Evolutionary conservation across 495 filamentous ascomycete species (phyloP), one percentile per base, ranked within the genome.

Genomic region (Xylaria nigripes): DNA sequence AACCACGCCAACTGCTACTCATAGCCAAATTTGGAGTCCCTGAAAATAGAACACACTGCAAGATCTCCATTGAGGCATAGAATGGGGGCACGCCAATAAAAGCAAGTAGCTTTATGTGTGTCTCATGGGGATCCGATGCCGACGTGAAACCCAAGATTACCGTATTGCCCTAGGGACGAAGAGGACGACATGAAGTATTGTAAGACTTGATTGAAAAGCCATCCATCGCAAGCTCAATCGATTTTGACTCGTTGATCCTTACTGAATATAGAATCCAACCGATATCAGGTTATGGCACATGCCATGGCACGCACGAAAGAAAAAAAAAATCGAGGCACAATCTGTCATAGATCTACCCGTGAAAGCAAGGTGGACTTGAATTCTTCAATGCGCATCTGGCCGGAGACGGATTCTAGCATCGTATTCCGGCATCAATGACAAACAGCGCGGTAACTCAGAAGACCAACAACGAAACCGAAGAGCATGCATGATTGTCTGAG

Each of bases 321-420:
- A 36, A 12, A 29, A 29, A 40, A 8, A 48, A 42, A n/a, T n/a
- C 41, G 32, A 44, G 22, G 18, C 34, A 23, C 34, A 25, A 42
- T 19, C 16, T 21, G 21, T 18, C 16, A 47, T 42, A 18, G 34
- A 42, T 49, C 27, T 49, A n/a, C n/a, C 5, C 22, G 19, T 34
- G 46, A 32, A 27, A 36, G 38, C 24, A 49, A 45, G 50, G 21
- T 25, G 25, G 29, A 6, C 16, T 49, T 50, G 46, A 23, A 21
- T 48, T 27, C 36, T 45, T 2, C 15, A 44, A 49, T 55, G 27
- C 18, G 45, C 46, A 50, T 55, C 46, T 50, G 21, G 27, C 38
- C 46, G 34, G 48, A 42, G 24, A 43, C 45, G 38, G 46, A 50
- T 55, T 55, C 53, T 21, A 27, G 29, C 46, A 38, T 55, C 25